Percentiles rank a stretch among this genome's conserved stretches.
These are phyloP conservation scores for Clitopilus passeckerianus DNA, from an alignment of 768 basidiomycete species.

Conservation along the genomic window DNA sequence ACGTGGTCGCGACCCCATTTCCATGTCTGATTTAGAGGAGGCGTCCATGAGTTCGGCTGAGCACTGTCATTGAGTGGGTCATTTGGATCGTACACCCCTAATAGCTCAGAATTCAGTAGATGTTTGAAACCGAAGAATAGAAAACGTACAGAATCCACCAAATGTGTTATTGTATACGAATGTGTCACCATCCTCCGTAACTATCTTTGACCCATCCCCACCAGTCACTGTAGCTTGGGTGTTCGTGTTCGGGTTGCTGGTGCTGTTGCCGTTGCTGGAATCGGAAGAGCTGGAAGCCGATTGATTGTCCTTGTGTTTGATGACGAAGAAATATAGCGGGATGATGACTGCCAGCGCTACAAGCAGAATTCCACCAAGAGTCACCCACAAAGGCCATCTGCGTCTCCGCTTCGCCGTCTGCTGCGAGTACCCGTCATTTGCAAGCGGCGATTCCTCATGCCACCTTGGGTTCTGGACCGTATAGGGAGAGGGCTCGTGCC, in stretches of 20 bases:
- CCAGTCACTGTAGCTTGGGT: conserved; percentile 25
- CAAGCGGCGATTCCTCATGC: neutral
- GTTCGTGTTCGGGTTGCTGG: neutral
- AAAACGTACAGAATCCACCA: conserved; percentile 36
- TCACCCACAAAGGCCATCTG: conserved; percentile 10
- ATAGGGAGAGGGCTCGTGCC: neutral
- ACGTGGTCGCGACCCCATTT: conserved; percentile 46
- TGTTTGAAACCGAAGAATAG: neutral
- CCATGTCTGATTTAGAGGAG: conserved; percentile 58
- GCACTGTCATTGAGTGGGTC: conserved; percentile 61
- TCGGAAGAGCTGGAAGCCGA: conserved; percentile 3
- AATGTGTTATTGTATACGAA: conserved; percentile 63
- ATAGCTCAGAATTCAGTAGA: neutral
- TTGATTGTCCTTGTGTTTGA: conserved; percentile 32
- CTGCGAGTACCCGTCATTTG: neutral
- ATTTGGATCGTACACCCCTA: conserved; percentile 47
- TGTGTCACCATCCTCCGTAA: conserved; percentile 47
- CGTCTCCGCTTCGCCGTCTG: neutral
- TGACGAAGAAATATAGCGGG: conserved; percentile 52
- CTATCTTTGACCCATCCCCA: conserved; percentile 48
- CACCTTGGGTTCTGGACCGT: neutral
- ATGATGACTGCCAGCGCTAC: conserved; percentile 45
- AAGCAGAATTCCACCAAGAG: conserved; percentile 28
- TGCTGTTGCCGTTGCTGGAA: conserved; percentile 1
- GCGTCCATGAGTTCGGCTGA: conserved; percentile 57